Base-by-base conservation (phyloP, 169 alveolate genomes). In the Eimeria acervulina region DNA sequence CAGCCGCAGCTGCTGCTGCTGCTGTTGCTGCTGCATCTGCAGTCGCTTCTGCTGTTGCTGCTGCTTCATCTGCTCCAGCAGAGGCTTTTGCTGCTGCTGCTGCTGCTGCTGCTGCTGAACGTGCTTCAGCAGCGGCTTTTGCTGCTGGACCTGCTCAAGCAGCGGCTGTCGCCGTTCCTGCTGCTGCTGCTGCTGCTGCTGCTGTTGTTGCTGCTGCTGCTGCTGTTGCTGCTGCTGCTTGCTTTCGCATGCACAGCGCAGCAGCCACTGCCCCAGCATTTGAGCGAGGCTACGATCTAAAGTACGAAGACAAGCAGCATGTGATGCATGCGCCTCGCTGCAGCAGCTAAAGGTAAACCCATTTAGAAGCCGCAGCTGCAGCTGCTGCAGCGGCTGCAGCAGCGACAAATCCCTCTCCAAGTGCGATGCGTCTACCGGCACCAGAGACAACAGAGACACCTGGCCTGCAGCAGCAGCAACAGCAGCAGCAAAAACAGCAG, bases 31-130 rank as follows among this genome's bases (percentile, higher is more conserved):
- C 0, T 1, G 84, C 47, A 10, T 19, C 51, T 72, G 84, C 84
- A n/a, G 38, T 42, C 28, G 83, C 47, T 72, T 40, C 84, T 72
- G 84, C 84, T 66, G 84, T 42, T 72, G 83, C 83, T 5, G 83
- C 44, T 26, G 83, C 83, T 66, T 5, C 76, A 66, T 8, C 76
- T 66, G 76, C 21, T 66, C 40, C 76, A n/a, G n/a, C n/a, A n/a
- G n/a, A n/a, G n/a, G n/a, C n/a, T n/a, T n/a, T n/a, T n/a, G n/a
- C n/a, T n/a, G n/a, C n/a, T n/a, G n/a, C n/a, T 66, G 76, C 40
- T 21, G 76, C 76, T 47, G 55, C 55, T 47, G 55, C 55, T 47
- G 5, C 55, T 5, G 55, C 55, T 47, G 55, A 7, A n/a, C n/a
- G n/a, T 66, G 83, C 83, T 31, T 38, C 83, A 23, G 83, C 83